Conservation (phyloP, 2,329 filamentous ascomycete genomes). For the Aureobasidium sp. region DNA sequence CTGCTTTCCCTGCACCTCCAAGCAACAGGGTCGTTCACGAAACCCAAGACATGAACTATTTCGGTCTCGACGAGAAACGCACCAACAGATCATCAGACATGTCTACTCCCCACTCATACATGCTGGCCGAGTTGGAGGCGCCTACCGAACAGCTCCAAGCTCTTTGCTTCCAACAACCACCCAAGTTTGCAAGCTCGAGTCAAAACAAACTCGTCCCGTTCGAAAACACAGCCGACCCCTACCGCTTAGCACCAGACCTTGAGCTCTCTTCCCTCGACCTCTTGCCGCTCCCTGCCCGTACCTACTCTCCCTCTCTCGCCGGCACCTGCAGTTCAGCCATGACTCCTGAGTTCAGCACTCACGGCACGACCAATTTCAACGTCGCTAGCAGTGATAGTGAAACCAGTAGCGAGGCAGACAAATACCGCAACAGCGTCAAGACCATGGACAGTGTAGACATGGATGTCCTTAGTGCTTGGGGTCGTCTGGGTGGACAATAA, state of each 20-base stretch:
- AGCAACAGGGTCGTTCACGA: background rate
- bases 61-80: background rate
- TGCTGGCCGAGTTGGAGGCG: slow-evolving; percentile 1
- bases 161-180: slow-evolving; percentile 4
- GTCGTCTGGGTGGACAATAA: slow-evolving; percentile 9
- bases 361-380: background rate
- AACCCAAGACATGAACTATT: slow-evolving; percentile 1
- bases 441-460: slow-evolving; percentile 12
- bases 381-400: background rate
- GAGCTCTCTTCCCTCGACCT: slow-evolving; percentile 15
- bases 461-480: slow-evolving; percentile 15
- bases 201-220: slow-evolving; percentile 11
- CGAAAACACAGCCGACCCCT: slow-evolving; percentile 15
- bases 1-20: slow-evolving; percentile 11
- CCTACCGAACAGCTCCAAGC: background rate
- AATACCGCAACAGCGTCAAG: slow-evolving; percentile 7
- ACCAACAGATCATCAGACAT: background rate
- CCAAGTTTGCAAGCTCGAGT: slow-evolving; percentile 6
- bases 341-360: slow-evolving; percentile 7
- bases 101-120: background rate
- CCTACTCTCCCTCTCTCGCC: slow-evolving; percentile 1
- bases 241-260: slow-evolving; percentile 14
- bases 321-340: slow-evolving; percentile 10
- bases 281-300: slow-evolving; percentile 5
- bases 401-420: background rate